Base-by-base conservation (phyloP, 176 grass and related monocot species). In the Zoysia japonica region DNA sequence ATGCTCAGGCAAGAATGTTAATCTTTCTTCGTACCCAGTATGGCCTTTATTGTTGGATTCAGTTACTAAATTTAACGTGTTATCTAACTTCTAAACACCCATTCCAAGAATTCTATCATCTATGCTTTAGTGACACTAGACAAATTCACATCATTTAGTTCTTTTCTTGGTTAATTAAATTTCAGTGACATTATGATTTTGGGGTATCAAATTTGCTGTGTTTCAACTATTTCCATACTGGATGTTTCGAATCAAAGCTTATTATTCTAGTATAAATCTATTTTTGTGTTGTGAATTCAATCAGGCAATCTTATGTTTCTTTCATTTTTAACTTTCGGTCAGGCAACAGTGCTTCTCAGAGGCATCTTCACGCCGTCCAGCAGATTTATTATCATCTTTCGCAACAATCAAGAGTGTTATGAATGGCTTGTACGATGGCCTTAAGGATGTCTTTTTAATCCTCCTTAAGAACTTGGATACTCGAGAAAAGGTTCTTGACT, bases 331-430 rank as follows among this genome's bases (percentile, higher is more conserved):
- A 55, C 16, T 19, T 78, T 86, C 75, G 44, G 37, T 65, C 83
- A 97, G 91, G 74, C 89, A 94, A 80, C 96, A 99, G 54, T 99
- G 96, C 72, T 99, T 99, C 88, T 93, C 90, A 6, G 88, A 93
- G 45, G 85, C 86, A 78, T 91, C 96, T 44, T 87, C 87, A 56
- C 88, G 84, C 4, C 60, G 96, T 0, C 90, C 92, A 10, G 90
- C 92, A 76, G 92, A 99, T 87, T 52, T 95, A 40, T 73, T 93
- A 40, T 99, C 96, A 61, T 94, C 92, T 44, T 95, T 89, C 17
- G 70, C 92, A 62, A 94, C 96, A 86, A 95, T 99, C 81, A 94
- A 53, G 76, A 95, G 79, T 68, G 88, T 91, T 72, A 90, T 99
- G 92, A 95, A 99, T 84, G 87, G 77, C 83, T 86, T 99, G 68